phyloP scores from a whole-genome alignment of 192 early-diverging fungal genomes.

The Phlyctochytrium arcticum region DNA sequence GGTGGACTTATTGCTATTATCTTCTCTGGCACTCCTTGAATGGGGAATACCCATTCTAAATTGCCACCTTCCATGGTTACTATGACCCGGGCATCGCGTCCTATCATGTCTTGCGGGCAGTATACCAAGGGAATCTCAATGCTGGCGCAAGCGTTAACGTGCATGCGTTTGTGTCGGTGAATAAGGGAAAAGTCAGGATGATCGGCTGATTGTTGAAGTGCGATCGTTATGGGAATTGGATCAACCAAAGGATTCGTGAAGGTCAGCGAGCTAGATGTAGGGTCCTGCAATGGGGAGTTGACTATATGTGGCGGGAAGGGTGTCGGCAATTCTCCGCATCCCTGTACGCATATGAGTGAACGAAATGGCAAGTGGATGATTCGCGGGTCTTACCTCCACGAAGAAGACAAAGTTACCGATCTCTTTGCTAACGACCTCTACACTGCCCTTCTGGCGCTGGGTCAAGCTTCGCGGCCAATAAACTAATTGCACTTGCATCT shows the following conservation, averaged over 20 bases:
- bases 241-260: slow-evolving; percentile 46
- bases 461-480: slow-evolving; percentile 51
- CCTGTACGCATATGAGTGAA: slow-evolving; percentile 18
- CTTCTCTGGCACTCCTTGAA: slow-evolving; percentile 37
- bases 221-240: slow-evolving; percentile 36
- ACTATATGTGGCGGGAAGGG: slow-evolving; percentile 28
- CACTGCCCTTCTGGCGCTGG: slow-evolving; percentile 9
- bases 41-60: slow-evolving; percentile 46
- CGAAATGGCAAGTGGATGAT: too few relatives aligned
- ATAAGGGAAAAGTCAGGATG: slow-evolving; percentile 30
- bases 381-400: slow-evolving; percentile 22
- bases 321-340: slow-evolving; percentile 34
- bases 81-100: slow-evolving; percentile 26
- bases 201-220: slow-evolving; percentile 4
- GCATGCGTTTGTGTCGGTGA: slow-evolving; percentile 20
- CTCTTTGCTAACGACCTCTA: slow-evolving; percentile 16
- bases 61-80: slow-evolving; percentile 37
- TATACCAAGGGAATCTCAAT: slow-evolving; percentile 45
- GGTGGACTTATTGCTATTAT: not conserved
- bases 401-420: slow-evolving; percentile 34
- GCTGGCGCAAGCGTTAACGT: slow-evolving; percentile 35
- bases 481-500: slow-evolving; percentile 33
- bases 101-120: slow-evolving; percentile 35
- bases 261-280: slow-evolving; percentile 28
- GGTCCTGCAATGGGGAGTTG: slow-evolving; percentile 26